Conservation (phyloP, 345 rosid genomes). For the Corymbia maculata region DNA sequence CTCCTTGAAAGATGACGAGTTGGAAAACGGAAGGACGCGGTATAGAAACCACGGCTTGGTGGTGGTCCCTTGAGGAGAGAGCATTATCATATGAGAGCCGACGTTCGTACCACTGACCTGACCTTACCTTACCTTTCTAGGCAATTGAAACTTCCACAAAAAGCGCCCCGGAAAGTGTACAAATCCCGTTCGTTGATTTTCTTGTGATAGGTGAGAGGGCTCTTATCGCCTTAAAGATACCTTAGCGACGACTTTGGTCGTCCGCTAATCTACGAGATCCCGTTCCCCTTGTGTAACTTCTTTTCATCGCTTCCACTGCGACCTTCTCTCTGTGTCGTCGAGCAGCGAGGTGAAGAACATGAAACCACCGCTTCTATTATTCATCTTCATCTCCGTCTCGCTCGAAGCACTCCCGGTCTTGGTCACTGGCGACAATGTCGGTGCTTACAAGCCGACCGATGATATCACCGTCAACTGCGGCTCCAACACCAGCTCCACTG, state of each 20-base stretch:
- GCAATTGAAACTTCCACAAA: not conserved
- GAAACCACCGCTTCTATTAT: not conserved
- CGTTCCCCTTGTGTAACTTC: too few species aligned
- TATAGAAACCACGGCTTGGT: fast-evolving
- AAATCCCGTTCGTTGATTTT: not conserved
- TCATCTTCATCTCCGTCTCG: not conserved
- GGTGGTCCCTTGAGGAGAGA: not conserved
- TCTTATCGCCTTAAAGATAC: not conserved
- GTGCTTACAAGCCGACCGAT: not conserved
- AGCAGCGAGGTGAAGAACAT: not conserved
- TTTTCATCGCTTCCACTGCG: too few species aligned
- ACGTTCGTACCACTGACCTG: fast-evolving
- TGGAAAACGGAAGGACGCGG: not conserved
- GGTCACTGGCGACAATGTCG: too few species aligned
- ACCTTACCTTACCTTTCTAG: not conserved
- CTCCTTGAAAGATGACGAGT: not conserved
- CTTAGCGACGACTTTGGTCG: not conserved
- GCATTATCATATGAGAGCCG: not conserved
- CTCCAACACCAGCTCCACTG: not conserved
- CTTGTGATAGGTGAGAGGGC: fast-evolving
- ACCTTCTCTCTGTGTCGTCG: too few species aligned
- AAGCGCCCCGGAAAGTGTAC: fast-evolving
- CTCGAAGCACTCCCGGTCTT: not conserved
- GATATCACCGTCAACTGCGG: not conserved
- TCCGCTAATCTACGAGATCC: too few species aligned